Evolutionary conservation across 1,284 basidiomycete genomes (phyloP).

Genomic region (Austroboletus novae-zelandiae): DNA sequence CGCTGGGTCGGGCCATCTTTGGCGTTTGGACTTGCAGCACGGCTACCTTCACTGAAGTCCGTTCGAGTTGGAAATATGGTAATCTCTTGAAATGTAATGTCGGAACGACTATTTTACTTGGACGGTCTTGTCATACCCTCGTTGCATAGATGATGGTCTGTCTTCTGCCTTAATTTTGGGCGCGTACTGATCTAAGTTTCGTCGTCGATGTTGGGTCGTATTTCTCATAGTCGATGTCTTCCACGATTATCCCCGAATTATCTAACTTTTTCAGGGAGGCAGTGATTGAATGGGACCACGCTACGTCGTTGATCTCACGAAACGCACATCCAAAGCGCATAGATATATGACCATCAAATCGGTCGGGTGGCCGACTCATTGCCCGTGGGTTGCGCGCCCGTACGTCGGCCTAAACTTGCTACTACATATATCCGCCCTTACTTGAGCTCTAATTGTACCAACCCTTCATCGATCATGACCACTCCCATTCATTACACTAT

Average conservation of each 20-base stretch:
- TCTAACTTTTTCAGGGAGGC: too few relatives aligned
- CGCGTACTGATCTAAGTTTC: background rate
- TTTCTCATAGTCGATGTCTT: too few relatives aligned
- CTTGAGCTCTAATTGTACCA: background rate
- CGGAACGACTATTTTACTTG: constrained; percentile 3
- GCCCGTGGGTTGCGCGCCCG: too few relatives aligned
- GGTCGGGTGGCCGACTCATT: too few relatives aligned
- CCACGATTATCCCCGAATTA: too few relatives aligned
- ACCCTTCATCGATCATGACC: constrained; percentile 18
- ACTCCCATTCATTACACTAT: constrained; percentile 24
- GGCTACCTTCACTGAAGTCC: constrained; percentile 10
- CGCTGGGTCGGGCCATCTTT: constrained; percentile 25
- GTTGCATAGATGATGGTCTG: constrained; percentile 3
- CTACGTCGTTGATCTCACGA: too few relatives aligned
- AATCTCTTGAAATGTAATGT: background rate
- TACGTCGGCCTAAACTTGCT: too few relatives aligned
- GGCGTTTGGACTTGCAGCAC: constrained; percentile 11
- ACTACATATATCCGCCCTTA: too few relatives aligned
- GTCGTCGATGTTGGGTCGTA: too few relatives aligned
- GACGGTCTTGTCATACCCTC: background rate
- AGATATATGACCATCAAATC: too few relatives aligned
- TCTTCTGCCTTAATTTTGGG: constrained; percentile 3
- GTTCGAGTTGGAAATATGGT: background rate
- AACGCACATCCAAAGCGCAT: too few relatives aligned
- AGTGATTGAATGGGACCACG: too few relatives aligned